These are phyloP conservation scores for Gaertneriomyces sp. DNA, from an alignment of 192 early-diverging fungal species.

Conservation along the genomic window DNA sequence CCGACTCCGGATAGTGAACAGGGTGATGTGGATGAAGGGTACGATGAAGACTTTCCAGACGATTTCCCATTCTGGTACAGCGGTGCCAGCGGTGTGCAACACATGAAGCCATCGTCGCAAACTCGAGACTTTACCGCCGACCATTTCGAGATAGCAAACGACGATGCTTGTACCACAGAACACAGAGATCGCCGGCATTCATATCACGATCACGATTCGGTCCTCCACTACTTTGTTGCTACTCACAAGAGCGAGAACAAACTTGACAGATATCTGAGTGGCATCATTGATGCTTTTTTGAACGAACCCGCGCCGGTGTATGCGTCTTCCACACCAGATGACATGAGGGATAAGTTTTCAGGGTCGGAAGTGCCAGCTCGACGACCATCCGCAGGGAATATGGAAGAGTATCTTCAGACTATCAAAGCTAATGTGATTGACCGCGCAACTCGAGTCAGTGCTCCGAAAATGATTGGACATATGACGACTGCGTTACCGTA, in stretches of 20 bases:
- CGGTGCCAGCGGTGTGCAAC: conserved; percentile 19
- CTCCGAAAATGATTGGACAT: conserved; percentile 55
- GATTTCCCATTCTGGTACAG: conserved; percentile 38
- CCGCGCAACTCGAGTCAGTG: conserved; percentile 44
- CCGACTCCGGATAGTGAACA: conserved; percentile 5
- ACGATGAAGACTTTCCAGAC: conserved; percentile 30
- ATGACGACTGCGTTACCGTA: conserved; percentile 57
- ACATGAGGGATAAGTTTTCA: conserved; percentile 26
- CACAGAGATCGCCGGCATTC: conserved; percentile 15
- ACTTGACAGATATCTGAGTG: conserved; percentile 44
- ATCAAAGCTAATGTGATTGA: conserved; percentile 53
- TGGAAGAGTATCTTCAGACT: conserved; percentile 41
- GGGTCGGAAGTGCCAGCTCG: conserved; percentile 29
- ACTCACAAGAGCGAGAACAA: conserved; percentile 38
- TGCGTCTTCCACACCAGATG: conserved; percentile 31
- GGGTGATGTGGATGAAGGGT: conserved; percentile 25
- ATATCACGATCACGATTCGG: conserved; percentile 44
- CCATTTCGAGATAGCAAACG: background rate
- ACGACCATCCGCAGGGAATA: conserved; percentile 11
- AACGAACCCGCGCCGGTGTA: conserved; percentile 41
- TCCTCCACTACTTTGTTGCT: conserved; percentile 53
- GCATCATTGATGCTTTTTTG: conserved; percentile 45
- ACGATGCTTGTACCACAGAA: background rate
- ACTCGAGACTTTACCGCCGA: background rate
- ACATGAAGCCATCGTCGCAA: conserved; percentile 2